Evolutionary conservation across 768 basidiomycete species (phyloP).

Genomic region (Boletus huronensis): DNA sequence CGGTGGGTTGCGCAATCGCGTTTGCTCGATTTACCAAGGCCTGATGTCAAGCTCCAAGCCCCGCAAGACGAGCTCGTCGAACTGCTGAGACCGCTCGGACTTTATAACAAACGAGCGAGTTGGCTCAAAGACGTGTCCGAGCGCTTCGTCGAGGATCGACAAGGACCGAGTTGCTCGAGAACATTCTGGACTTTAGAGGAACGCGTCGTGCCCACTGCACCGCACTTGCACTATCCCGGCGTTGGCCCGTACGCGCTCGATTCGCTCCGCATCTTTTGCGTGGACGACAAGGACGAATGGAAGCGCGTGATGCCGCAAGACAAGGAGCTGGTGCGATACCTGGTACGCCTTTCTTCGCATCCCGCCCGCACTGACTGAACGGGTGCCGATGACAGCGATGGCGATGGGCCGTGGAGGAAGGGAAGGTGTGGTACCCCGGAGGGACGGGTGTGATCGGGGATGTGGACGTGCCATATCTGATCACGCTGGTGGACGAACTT

Average conservation of each 20-base stretch:
- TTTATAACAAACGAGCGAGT: slow-evolving; percentile 52
- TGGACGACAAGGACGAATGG: slow-evolving; percentile 46
- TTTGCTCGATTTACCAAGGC: background rate
- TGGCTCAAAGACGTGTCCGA: slow-evolving; percentile 54
- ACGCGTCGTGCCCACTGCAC: slow-evolving; percentile 34
- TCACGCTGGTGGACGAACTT: slow-evolving; percentile 40
- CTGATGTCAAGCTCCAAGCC: slow-evolving; percentile 32
- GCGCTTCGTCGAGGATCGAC: slow-evolving; percentile 44
- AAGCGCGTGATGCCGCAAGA: slow-evolving; percentile 58
- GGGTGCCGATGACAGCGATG: slow-evolving; percentile 46
- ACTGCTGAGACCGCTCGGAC: slow-evolving; percentile 53
- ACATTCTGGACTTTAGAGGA: background rate
- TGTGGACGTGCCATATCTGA: slow-evolving; percentile 37
- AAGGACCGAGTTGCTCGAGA: slow-evolving; percentile 23
- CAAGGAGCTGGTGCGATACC: slow-evolving; percentile 64
- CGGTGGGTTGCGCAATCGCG: slow-evolving; percentile 37
- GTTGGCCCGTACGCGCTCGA: slow-evolving; percentile 71
- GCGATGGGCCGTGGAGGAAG: slow-evolving; percentile 65
- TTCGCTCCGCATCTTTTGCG: slow-evolving; percentile 71
- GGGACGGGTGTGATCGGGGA: slow-evolving; percentile 39
- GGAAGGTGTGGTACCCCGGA: slow-evolving; percentile 46
- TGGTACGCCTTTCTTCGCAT: slow-evolving; percentile 44
- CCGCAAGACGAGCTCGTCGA: slow-evolving; percentile 41
- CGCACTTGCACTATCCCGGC: slow-evolving; percentile 59
- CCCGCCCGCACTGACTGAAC: background rate